Percentiles rank a stretch among this genome's conserved stretches.
phyloP scores from a whole-genome alignment of 1,284 basidiomycete species.

The Heterobasidion parviporum region DNA sequence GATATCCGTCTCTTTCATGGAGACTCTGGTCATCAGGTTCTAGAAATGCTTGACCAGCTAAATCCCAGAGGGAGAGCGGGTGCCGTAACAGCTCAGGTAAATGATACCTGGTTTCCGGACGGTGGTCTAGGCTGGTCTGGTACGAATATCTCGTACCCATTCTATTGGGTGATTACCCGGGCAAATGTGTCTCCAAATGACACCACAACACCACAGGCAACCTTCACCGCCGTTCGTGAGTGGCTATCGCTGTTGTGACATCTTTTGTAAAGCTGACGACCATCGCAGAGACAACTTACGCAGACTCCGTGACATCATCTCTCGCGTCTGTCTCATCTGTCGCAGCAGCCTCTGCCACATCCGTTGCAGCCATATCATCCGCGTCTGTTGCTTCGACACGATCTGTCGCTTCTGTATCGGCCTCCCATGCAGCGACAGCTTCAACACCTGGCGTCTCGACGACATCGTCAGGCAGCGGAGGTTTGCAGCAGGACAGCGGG shows the following conservation, averaged over 20 bases:
- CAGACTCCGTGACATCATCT: conserved; percentile 44
- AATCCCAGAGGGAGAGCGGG: conserved; percentile 55
- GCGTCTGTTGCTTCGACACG: conserved; percentile 5
- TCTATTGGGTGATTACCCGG: conserved; percentile 64
- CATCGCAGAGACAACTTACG: conserved; percentile 58
- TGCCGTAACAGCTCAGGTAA: conserved; percentile 41
- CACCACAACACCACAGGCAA: conserved; percentile 52
- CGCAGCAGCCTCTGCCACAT: conserved; percentile 14
- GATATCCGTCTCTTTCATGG: conserved; percentile 67
- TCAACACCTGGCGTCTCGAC: not conserved
- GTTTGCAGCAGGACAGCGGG: conserved; percentile 35
- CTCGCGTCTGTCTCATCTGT: conserved; percentile 17
- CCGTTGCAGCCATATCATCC: conserved; percentile 5
- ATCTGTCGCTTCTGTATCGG: not conserved
- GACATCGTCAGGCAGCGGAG: conserved; percentile 19
- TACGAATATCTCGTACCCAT: conserved; percentile 50
- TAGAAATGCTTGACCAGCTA: conserved; percentile 23
- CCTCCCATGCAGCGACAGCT: not conserved
- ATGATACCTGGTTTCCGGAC: conserved; percentile 68
- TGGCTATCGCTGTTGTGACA: conserved; percentile 16
- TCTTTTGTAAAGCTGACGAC: not conserved
- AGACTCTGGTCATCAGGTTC: conserved; percentile 44
- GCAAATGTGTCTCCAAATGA: conserved; percentile 42
- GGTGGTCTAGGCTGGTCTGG: conserved; percentile 45
- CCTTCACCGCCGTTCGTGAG: conserved; percentile 72